Percentiles rank a stretch among this genome's conserved stretches.
Evolutionary conservation across 768 basidiomycete genomes (phyloP).

Genomic region (Steccherinum ochraceum): DNA sequence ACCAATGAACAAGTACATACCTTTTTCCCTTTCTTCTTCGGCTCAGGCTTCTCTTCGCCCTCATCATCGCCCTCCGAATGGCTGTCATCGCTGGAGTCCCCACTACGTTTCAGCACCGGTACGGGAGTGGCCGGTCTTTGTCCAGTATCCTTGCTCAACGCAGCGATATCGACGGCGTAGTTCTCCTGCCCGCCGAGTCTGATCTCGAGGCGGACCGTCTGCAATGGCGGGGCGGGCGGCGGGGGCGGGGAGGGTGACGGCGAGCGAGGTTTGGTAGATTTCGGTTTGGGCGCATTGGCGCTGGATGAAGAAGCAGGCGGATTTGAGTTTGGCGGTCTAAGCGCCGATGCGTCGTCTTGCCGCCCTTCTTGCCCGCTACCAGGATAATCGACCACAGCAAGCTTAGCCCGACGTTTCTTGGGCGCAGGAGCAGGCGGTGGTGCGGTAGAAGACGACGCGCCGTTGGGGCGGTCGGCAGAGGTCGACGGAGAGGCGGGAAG

Average conservation of each 20-base stretch:
- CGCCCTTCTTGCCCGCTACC: slow-evolving; percentile 15
- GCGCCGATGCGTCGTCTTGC: slow-evolving; percentile 18
- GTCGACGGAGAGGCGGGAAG: background rate
- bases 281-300: slow-evolving; percentile 39
- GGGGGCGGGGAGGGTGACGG: slow-evolving; percentile 53
- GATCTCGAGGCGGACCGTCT: slow-evolving; percentile 67
- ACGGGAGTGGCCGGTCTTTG: slow-evolving; percentile 57
- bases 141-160: slow-evolving; percentile 54
- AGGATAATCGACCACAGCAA: too few relatives aligned
- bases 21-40: slow-evolving; percentile 27
- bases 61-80: slow-evolving; percentile 39
- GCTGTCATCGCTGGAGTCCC: slow-evolving; percentile 49
- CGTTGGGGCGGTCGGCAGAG: background rate
- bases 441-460: slow-evolving; percentile 9
- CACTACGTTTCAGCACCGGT: slow-evolving; percentile 24
- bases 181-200: slow-evolving; percentile 64
- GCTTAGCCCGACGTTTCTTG: too few relatives aligned
- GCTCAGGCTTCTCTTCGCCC: slow-evolving; percentile 28
- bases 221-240: slow-evolving; percentile 40
- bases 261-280: slow-evolving; percentile 42
- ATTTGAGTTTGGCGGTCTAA: too few relatives aligned
- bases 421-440: slow-evolving; percentile 1
- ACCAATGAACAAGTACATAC: slow-evolving; percentile 14
- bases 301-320: slow-evolving; percentile 18
- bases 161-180: slow-evolving; percentile 65